Evolutionary conservation across 139 green algal species (phyloP), one percentile per base, ranked within the genome.

Genomic region (Gonium pectorale): DNA sequence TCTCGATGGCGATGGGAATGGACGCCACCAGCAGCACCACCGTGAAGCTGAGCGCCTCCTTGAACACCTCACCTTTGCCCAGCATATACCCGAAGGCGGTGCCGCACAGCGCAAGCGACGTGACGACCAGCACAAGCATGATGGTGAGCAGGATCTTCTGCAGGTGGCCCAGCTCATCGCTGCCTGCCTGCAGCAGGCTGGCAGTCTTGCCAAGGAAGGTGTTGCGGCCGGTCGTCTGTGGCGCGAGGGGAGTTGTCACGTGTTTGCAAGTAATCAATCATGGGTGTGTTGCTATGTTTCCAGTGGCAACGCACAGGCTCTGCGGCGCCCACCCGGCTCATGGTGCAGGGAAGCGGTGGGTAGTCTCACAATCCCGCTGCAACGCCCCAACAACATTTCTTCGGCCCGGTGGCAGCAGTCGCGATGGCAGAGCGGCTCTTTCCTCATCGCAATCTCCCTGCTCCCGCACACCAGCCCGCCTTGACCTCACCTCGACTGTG

Each of bases 201-300:
- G 94, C 94, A 8, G 95, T 97, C 90, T 97, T 97, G 83, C 95
- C 95, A 73, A 97, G 96, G 87, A 97, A 97, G 70, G 95, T 97
- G 86, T 95, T 90, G 38, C 72, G 86, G 85, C 95, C 94, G n/a
- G 94, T 97, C 85, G 87, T 89, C 86, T 93, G 21, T 37, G 37
- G 51, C 6, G 41, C 7, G 70, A n/a, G n/a, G n/a, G n/a, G n/a
- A n/a, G n/a, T n/a, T n/a, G n/a, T n/a, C n/a, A n/a, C n/a, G n/a
- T n/a, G n/a, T n/a, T n/a, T n/a, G n/a, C n/a, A n/a, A n/a, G n/a
- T n/a, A n/a, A n/a, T n/a, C n/a, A n/a, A n/a, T n/a, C n/a, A n/a
- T n/a, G n/a, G n/a, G n/a, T n/a, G n/a, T n/a, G n/a, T n/a, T n/a
- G n/a, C n/a, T n/a, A n/a, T n/a, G n/a, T n/a, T n/a, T n/a, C n/a